Evolutionary conservation across 1,284 basidiomycete genomes (phyloP), one percentile per base, ranked within the genome.

Genomic region (Trichosporon coremiiforme): DNA sequence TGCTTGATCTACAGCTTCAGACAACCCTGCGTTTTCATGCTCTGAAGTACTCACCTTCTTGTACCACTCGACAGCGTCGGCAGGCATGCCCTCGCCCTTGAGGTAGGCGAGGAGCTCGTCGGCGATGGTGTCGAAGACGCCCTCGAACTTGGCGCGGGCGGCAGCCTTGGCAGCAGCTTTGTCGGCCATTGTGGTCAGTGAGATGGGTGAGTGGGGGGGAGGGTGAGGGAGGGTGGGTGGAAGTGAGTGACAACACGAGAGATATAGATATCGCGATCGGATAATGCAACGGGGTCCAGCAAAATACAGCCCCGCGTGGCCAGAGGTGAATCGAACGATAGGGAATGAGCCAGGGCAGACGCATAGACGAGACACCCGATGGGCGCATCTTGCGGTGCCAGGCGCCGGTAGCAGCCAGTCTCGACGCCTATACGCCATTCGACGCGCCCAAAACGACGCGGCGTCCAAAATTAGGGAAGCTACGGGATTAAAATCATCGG

Each of bases 1-100:
- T n/a, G 25, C 25, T 25, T 25, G 25, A 25, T 25, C 25, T 25
- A 3, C 25, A 25, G 25, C 36, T 47, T 20, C 5, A 10, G 20
- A n/a, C 25, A 25, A 25, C 25, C 50, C 50, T 25, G 50, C 62
- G 12, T n/a, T 22, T 64, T 20, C 63, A 64, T 4, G n/a, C 25
- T 25, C 25, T 25, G 25, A 25, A 25, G 25, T 45, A 81, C 88
- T 63, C 68, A 93, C 92, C 76, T 86, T 85, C 74, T 87, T 85
- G 85, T 89, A 96, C 93, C 93, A 96, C 66, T 90, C 87, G 57
- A 90, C 83, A 4, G 91, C 93, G 71, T 94, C 93, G 45, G 85
- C 78, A n/a, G 94, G 93, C 89, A 96, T 91, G 33, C 88, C 87
- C 78, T 91, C 86, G 31, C 84, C 83, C 70, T 87, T 85, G 75